Base-by-base conservation (phyloP, 352 stramenopile genomes). In the Peronosclerospora sorghi region DNA sequence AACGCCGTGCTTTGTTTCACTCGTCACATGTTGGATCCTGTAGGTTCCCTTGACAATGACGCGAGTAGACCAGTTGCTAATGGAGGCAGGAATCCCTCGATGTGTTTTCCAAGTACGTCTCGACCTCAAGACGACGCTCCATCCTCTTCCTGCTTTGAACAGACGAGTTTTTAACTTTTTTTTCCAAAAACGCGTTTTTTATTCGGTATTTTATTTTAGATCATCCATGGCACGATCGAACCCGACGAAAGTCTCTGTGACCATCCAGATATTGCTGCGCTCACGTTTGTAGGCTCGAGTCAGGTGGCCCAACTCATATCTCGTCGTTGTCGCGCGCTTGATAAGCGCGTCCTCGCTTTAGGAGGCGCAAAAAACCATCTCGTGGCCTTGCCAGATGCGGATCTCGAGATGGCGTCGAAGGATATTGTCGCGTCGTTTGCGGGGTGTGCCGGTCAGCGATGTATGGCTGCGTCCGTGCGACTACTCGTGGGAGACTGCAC, bases 301-400 rank as follows among this genome's bases (percentile, higher is more conserved):
- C 83, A 69, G 8, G 85, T 98, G 8, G 96, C 94, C 5, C 79
- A 97, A 61, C 59, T 96, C 18, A 91, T 99, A 2, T 54, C 82
- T n/a, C 68, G 91, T 26, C 76, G 85, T 27, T 97, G 91, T 62
- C 73, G 83, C 14, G 68, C 66, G 7, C 53, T 94, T 1, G 79
- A 97, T 55, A 99, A 98, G 65, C 85, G 94, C 14, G 95, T 97
- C 20, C 85, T 97, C 0, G 93, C 95, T 5, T 57, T 98, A 0
- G 95, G 95, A 5, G 96, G 95, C 15, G 95, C 96, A 1, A 98
- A 99, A 74, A 98, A 99, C 68, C 96, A 98, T 68, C 62, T 98
- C 2, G 81, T 98, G 21, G 93, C 93, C 0, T 60, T 98, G 39
- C 83, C 86, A 0, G 94, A 98, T 61, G 96, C 92, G 19, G 82